Percentiles rank a stretch among this genome's conserved stretches.
Conservation (phyloP, 2,329 filamentous ascomycete species). For the Emydomyces testavorans region DNA sequence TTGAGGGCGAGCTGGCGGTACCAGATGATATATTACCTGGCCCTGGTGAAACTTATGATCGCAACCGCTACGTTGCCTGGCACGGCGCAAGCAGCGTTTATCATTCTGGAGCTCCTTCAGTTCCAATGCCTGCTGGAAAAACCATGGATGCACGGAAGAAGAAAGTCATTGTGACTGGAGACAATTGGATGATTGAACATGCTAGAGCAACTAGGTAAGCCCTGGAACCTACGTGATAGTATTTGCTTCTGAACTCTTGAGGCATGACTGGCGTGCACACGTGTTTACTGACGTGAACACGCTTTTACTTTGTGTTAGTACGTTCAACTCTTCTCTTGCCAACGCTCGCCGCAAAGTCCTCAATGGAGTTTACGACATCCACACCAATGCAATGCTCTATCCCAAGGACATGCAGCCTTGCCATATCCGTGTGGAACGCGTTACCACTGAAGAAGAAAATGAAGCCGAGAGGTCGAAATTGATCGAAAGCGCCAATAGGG, state of each 20-base stretch:
- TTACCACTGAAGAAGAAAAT: slow-evolving; percentile 36
- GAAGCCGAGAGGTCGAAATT: slow-evolving; percentile 21
- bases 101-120: slow-evolving; percentile 65
- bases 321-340: slow-evolving; percentile 68
- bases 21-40: slow-evolving; percentile 69
- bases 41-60: slow-evolving; percentile 83
- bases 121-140: slow-evolving; percentile 66
- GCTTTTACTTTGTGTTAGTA: slow-evolving; percentile 40
- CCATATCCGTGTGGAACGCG: slow-evolving; percentile 67
- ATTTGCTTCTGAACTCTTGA: background rate
- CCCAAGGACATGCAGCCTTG: slow-evolving; percentile 83
- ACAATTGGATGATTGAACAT: slow-evolving; percentile 96
- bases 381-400: slow-evolving; percentile 85
- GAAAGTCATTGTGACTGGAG: slow-evolving; percentile 76
- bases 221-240: background rate
- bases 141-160: slow-evolving; percentile 65
- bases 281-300: slow-evolving; percentile 4
- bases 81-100: slow-evolving; percentile 94
- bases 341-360: slow-evolving; percentile 57
- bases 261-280: background rate
- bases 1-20: slow-evolving; percentile 84
- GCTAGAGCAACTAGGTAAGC: slow-evolving; percentile 76
- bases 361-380: slow-evolving; percentile 76
- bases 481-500: slow-evolving; percentile 23
- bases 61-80: slow-evolving; percentile 98